Percentiles rank a stretch among this genome's conserved stretches.
phyloP scores from a whole-genome alignment of 2,329 filamentous ascomycete genomes.

The Domatiomyces globalis region DNA sequence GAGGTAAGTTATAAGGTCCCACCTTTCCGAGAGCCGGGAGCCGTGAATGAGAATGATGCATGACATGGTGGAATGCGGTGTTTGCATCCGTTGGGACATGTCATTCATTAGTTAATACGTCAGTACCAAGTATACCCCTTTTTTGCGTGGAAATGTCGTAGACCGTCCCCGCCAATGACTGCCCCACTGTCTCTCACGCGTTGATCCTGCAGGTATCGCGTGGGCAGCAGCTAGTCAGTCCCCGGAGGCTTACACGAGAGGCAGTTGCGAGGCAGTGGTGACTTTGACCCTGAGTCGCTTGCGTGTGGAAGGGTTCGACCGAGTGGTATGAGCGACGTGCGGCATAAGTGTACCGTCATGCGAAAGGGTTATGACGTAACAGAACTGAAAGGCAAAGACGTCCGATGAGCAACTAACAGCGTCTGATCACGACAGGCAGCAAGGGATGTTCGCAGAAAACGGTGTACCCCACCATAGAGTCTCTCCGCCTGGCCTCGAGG shows the following conservation, averaged over 20 bases:
- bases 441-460: no score
- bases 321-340: neutral
- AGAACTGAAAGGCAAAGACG: no score
- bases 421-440: no score
- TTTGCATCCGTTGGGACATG: neutral
- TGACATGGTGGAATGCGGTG: neutral
- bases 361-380: no score
- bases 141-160: no score
- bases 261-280: neutral
- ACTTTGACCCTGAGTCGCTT: neutral
- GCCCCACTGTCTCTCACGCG: neutral
- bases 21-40: neutral
- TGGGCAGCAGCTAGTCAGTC: neutral
- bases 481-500: no score
- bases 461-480: no score
- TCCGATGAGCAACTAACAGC: no score
- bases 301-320: no score
- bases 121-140: neutral
- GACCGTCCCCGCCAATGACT: neutral
- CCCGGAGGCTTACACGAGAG: neutral
- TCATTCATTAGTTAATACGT: neutral
- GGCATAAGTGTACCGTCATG: no score
- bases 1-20: neutral
- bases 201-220: neutral
- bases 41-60: no score